Base-by-base conservation (phyloP, 768 basidiomycete species). In the Clitopilus hobsonii region DNA sequence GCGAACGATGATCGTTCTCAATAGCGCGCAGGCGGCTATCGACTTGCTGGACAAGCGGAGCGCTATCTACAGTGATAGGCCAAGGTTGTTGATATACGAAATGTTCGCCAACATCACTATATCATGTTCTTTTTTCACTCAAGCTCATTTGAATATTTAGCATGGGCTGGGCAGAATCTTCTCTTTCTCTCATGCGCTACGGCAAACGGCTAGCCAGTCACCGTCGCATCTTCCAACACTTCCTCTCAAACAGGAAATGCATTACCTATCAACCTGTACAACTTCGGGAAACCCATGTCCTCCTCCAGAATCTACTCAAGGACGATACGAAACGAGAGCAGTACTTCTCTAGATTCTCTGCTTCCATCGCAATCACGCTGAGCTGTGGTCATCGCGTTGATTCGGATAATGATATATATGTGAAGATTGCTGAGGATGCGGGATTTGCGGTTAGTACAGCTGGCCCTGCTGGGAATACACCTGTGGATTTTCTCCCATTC, bases 401-500 rank as follows among this genome's bases (percentile, higher is more conserved):
- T 16, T 58, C 56, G 6, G 53, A 58, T 20, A 57, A 64, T 8
- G 61, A 64, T 48, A 36, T 36, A 30, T 58, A 57, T 38, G 18
- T 62, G 2, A 54, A 56, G 47, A 53, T 58, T n/a, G 52, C 55
- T 6, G 53, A 51, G 14, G 49, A 57, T 4, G 36, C 20, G 22
- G 55, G 47, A 6, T n/a, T 26, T 36, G 52, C 47, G 18, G 14
- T 58, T 25, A 52, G 51, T 28, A 56, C 54, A 18, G 49, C 22
- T 6, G 61, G 56, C 10, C 25, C 50, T 5, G 53, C 56, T 2
- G 63, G 63, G 22, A 52, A 48, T 18, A 60, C 61, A 10, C 47
- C 53, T 14, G 58, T 60, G 14, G 61, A 63, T 38, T 38, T 61
- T 30, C 45, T 65, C 24, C 64, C 64, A 10, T 54, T 64, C 41